phyloP scores from a whole-genome alignment of 2,329 filamentous ascomycete genomes.

The Emergomyces orientalis region DNA sequence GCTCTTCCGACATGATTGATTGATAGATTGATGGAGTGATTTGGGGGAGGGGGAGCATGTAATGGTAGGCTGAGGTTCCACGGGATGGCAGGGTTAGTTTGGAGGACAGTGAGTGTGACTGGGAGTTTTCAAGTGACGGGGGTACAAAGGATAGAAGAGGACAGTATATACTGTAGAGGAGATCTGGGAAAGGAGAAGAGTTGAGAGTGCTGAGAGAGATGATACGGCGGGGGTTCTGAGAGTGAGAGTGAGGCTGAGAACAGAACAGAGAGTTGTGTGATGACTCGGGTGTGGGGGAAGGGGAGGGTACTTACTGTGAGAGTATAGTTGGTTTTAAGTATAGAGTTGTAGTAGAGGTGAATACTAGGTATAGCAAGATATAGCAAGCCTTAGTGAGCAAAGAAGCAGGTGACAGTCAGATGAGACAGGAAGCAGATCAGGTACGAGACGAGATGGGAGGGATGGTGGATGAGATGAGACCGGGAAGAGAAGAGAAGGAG shows the following conservation, averaged over 20 bases:
- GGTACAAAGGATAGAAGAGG: too few relatives aligned
- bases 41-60: too few relatives aligned
- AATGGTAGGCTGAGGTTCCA: not conserved
- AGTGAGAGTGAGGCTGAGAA: too few relatives aligned
- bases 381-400: not conserved
- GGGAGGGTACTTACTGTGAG: too few relatives aligned
- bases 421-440: not conserved
- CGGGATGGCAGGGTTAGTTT: not conserved
- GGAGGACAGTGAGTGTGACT: too few relatives aligned
- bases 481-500: slow-evolving; percentile 7
- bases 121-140: too few relatives aligned
- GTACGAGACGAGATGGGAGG: slow-evolving; percentile 4
- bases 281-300: too few relatives aligned
- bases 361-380: not conserved
- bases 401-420: not conserved
- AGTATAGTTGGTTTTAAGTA: too few relatives aligned
- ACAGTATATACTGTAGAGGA: not conserved
- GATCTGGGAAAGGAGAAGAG: too few relatives aligned
- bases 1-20: slow-evolving; percentile 51
- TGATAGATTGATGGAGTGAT: not conserved
- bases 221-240: too few relatives aligned
- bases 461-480: slow-evolving; percentile 8
- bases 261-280: too few relatives aligned
- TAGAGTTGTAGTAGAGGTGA: not conserved
- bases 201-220: too few relatives aligned